Conservation (phyloP, 306 rosid species). For the Albizia julibrissin region DNA sequence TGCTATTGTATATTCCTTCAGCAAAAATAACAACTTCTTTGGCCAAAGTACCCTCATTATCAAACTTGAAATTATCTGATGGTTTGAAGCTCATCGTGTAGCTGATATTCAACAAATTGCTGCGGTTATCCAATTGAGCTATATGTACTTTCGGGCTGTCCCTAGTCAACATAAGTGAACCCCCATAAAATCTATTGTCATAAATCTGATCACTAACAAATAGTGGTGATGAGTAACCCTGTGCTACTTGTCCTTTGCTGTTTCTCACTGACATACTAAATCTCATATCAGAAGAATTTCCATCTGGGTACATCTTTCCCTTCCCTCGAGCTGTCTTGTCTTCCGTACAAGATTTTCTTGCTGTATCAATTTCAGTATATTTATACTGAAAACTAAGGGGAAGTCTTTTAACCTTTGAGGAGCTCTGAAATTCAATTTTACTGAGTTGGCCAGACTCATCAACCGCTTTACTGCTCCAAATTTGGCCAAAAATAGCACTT, state of each 20-base stretch:
- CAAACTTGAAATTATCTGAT: slow-evolving; percentile 48
- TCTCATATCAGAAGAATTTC: slow-evolving; percentile 66
- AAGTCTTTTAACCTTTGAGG: slow-evolving; percentile 33
- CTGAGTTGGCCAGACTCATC: slow-evolving; percentile 58
- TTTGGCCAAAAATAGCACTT: slow-evolving; percentile 56
- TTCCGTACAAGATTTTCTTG: slow-evolving; percentile 49
- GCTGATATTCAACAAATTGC: slow-evolving; percentile 55
- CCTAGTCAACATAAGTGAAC: slow-evolving; percentile 16
- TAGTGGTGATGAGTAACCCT: slow-evolving; percentile 65
- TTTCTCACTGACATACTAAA: slow-evolving; percentile 60
- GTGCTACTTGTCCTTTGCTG: slow-evolving; percentile 58
- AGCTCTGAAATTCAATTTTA: slow-evolving; percentile 54
- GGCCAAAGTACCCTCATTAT: slow-evolving; percentile 29
- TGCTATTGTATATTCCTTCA: slow-evolving; percentile 77
- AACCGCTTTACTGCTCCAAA: slow-evolving; percentile 61
- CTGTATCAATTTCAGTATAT: slow-evolving; percentile 51
- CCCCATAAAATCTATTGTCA: slow-evolving; percentile 37
- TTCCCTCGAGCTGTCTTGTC: slow-evolving; percentile 44
- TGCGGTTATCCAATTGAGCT: slow-evolving; percentile 11
- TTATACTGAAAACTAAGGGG: slow-evolving; percentile 48
- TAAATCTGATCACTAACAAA: slow-evolving; percentile 53
- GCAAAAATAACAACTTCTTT: slow-evolving; percentile 57
- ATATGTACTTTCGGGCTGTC: slow-evolving; percentile 24
- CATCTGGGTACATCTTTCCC: slow-evolving; percentile 63
- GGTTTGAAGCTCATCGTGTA: slow-evolving; percentile 55